A percentile compares a stretch with the other conserved stretches of the same genome.
Evolutionary conservation across 2,329 filamentous ascomycete genomes (phyloP).

Genomic region (Cladosporium sp.): DNA sequence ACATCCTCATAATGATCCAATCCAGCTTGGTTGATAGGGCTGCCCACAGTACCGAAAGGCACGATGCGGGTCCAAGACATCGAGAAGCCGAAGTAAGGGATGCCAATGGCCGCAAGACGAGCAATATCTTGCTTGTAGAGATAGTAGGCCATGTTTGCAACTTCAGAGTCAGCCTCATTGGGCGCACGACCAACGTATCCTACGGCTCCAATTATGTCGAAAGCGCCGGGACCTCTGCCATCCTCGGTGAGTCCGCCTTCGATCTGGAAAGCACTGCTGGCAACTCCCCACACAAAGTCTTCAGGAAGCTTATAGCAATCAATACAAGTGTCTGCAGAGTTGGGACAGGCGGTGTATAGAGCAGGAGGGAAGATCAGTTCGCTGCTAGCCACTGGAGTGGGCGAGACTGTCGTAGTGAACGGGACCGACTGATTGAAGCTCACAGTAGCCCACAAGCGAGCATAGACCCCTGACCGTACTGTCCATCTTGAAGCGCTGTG

Average conservation of each 20-base stretch:
- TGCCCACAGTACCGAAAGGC: slow-evolving; percentile 46
- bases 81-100: slow-evolving; percentile 42
- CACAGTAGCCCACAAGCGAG: slow-evolving; percentile 26
- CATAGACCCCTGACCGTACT: slow-evolving; percentile 30
- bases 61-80: slow-evolving; percentile 52
- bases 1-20: slow-evolving; percentile 52
- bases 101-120: slow-evolving; percentile 36
- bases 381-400: slow-evolving; percentile 37
- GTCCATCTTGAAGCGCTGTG: slow-evolving; percentile 27
- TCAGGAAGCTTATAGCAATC: slow-evolving; percentile 30
- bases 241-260: slow-evolving; percentile 28
- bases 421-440: slow-evolving; percentile 30
- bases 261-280: slow-evolving; percentile 29
- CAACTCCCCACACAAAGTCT: slow-evolving; percentile 31
- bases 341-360: slow-evolving; percentile 36
- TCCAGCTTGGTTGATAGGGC: slow-evolving; percentile 47
- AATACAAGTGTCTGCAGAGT: slow-evolving; percentile 35
- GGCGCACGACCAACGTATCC: slow-evolving; percentile 6
- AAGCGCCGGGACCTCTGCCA: slow-evolving; percentile 26
- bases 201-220: slow-evolving; percentile 22
- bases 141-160: slow-evolving; percentile 54
- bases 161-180: slow-evolving; percentile 45
- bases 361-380: slow-evolving; percentile 37
- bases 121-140: slow-evolving; percentile 52
- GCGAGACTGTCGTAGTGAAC: slow-evolving; percentile 33